Evolutionary conservation across 1,284 basidiomycete species (phyloP).

Genomic region (Microbotryum saponariae): DNA sequence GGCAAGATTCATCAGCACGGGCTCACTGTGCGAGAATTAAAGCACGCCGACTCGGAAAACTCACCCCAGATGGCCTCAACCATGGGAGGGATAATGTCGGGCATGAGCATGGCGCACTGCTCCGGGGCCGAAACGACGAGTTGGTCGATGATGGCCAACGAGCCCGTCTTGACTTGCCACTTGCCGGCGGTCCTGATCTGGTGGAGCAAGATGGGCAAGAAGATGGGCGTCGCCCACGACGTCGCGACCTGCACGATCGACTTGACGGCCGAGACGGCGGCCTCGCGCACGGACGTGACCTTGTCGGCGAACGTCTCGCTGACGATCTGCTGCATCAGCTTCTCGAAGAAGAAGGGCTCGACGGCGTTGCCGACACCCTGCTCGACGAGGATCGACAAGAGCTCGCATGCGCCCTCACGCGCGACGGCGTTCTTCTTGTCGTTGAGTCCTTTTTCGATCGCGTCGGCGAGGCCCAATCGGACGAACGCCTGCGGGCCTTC

Average conservation of each 20-base stretch:
- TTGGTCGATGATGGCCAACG: constrained; percentile 77
- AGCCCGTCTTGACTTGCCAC: constrained; percentile 97
- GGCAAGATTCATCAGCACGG: too few relatives aligned
- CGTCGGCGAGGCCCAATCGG: constrained; percentile 67
- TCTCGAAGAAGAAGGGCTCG: constrained; percentile 78
- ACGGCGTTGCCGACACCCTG: constrained; percentile 73
- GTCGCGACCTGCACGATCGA: constrained; percentile 74
- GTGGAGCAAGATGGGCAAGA: constrained; percentile 85
- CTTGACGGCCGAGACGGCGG: constrained; percentile 77
- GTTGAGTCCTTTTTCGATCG: constrained; percentile 49
- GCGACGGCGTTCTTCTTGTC: constrained; percentile 58
- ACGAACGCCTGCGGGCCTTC: constrained; percentile 73
- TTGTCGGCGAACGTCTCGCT: constrained; percentile 91
- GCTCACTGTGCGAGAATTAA: too few relatives aligned
- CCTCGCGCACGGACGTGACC: constrained; percentile 72
- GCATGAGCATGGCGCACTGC: constrained; percentile 85
- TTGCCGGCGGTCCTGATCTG: constrained; percentile 96
- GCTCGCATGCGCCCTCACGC: constrained; percentile 73
- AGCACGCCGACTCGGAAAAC: neutral
- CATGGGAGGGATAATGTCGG: constrained; percentile 92
- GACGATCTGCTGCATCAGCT: constrained; percentile 68
- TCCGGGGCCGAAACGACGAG: constrained; percentile 74
- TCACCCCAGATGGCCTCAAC: constrained; percentile 80
- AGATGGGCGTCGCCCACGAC: constrained; percentile 75
- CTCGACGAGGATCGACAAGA: constrained; percentile 60